Evolutionary conservation across 768 basidiomycete genomes (phyloP).

Genomic region (Exidia glandulosa): DNA sequence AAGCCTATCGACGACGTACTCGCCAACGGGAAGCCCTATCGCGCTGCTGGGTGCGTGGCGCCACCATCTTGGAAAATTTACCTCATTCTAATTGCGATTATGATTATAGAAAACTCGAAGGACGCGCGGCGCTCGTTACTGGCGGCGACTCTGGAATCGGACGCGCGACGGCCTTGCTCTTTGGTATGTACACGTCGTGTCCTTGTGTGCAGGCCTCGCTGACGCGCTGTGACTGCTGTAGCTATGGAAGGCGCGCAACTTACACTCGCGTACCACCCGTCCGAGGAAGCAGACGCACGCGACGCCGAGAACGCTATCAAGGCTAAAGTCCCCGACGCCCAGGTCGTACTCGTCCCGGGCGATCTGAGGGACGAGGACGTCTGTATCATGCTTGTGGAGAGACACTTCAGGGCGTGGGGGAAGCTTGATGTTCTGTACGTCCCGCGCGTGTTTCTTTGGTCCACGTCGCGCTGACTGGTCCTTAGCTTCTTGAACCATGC

Average conservation of each 20-base stretch:
- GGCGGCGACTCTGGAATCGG: constrained; percentile 45
- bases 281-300: constrained; percentile 32
- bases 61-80: no score
- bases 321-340: constrained; percentile 27
- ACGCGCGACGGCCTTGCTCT: constrained; percentile 30
- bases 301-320: constrained; percentile 26
- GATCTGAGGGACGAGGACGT: constrained; percentile 30
- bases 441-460: no score
- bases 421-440: constrained; percentile 30
- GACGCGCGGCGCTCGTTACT: constrained; percentile 37
- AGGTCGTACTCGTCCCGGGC: constrained; percentile 24
- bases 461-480: no score
- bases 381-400: constrained; percentile 27
- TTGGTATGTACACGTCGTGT: no score
- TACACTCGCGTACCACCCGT: not conserved
- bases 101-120: constrained; percentile 26
- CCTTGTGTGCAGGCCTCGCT: no score
- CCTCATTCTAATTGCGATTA: no score
- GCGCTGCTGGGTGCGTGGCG: constrained; percentile 22
- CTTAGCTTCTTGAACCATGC: constrained; percentile 34
- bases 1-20: constrained; percentile 30
- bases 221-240: no score
- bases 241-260: not conserved
- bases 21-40: constrained; percentile 34
- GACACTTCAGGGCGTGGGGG: constrained; percentile 23